Evolutionary conservation across 2,329 filamentous ascomycete species (phyloP).

Genomic region (Cordyceps sp.): DNA sequence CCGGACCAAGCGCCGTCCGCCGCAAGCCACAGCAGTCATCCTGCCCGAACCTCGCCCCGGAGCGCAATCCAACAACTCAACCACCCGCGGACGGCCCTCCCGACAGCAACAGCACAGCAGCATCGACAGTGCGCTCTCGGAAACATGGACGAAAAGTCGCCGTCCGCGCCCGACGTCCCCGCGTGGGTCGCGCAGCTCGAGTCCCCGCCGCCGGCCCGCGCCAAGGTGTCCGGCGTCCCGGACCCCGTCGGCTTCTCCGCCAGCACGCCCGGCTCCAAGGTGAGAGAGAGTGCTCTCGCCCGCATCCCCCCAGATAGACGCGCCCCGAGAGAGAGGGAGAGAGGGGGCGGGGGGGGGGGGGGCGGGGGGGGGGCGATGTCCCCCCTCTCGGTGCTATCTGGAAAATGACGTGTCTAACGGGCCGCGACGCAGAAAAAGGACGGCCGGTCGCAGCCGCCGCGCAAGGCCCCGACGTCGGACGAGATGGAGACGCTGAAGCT

Average conservation of each 20-base stretch:
- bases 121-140: background rate
- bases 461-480: conserved; percentile 54
- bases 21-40: no score
- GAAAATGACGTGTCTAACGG: no score
- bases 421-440: conserved; percentile 36
- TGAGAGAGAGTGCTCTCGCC: conserved; percentile 11
- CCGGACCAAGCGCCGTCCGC: no score
- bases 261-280: conserved; percentile 40
- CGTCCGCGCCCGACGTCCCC: conserved; percentile 22
- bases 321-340: background rate
- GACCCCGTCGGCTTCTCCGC: conserved; percentile 76
- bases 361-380: no score
- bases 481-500: conserved; percentile 94
- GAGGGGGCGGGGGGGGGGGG: no score
- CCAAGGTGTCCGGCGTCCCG: conserved; percentile 51
- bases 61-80: no score
- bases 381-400: no score
- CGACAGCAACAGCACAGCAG: no score
- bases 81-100: no score
- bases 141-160: background rate
- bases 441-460: conserved; percentile 26
- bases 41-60: no score
- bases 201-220: conserved; percentile 46
- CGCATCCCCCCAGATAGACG: background rate
- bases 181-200: conserved; percentile 74